These are phyloP conservation scores for Asclepias syriaca DNA, from an alignment of 257 asterid genomes.

Conservation along the genomic window DNA sequence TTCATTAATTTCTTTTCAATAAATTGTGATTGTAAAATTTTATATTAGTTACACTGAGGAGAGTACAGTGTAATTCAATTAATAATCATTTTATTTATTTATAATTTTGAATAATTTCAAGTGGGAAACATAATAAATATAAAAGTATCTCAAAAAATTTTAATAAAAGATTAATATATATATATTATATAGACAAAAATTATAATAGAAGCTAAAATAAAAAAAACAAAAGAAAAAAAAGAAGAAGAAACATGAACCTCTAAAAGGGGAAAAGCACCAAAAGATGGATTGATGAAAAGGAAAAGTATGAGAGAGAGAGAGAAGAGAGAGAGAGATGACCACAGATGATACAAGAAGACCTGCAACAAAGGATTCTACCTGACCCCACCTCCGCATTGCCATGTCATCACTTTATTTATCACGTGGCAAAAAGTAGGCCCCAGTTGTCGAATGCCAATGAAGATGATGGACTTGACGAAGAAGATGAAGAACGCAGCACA, in stretches of 20 bases:
- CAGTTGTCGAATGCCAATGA: slow-evolving; percentile 4
- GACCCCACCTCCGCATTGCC: slow-evolving; percentile 9
- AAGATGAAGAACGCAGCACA: not conserved
- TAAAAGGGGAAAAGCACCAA: slow-evolving; percentile 59
- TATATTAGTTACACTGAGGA: too few relatives aligned
- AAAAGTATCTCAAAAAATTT: too few relatives aligned
- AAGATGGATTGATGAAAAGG: slow-evolving; percentile 69
- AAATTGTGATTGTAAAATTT: too few relatives aligned
- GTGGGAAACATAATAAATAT: too few relatives aligned
- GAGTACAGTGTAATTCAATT: too few relatives aligned
- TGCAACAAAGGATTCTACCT: slow-evolving; percentile 47
- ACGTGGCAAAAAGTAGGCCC: slow-evolving; percentile 39
- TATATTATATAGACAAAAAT: not conserved
- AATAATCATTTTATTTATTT: too few relatives aligned
- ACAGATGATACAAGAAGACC: slow-evolving; percentile 24
- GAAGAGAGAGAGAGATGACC: not conserved
- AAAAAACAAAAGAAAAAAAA: slow-evolving; percentile 14
- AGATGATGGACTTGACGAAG: not conserved
- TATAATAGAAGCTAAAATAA: slow-evolving; percentile 8
- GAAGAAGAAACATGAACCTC: slow-evolving; percentile 32
- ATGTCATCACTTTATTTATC: slow-evolving; percentile 23
- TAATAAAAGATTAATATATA: too few relatives aligned
- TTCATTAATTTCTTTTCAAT: too few relatives aligned
- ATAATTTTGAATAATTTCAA: too few relatives aligned
- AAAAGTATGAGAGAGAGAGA: slow-evolving; percentile 26